Evolutionary conservation across 2,329 filamentous ascomycete genomes (phyloP).

Genomic region (Helminthosporium solani): DNA sequence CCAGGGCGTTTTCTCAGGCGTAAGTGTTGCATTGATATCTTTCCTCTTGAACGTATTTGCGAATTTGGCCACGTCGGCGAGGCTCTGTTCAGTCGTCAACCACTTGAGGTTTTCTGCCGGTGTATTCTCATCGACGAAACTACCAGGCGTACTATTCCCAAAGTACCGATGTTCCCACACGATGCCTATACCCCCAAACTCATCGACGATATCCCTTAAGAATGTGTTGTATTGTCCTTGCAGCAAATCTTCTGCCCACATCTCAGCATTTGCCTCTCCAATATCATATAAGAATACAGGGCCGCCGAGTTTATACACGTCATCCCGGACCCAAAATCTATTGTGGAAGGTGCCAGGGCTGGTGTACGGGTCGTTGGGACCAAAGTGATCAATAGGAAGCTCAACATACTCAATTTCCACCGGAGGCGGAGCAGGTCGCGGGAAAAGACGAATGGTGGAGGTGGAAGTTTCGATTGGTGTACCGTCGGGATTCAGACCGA

Average conservation of each 20-base stretch:
- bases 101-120: slow-evolving; percentile 37
- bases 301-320: slow-evolving; percentile 37
- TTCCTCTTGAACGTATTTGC: slow-evolving; percentile 42
- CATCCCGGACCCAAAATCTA: slow-evolving; percentile 40
- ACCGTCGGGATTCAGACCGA: slow-evolving; percentile 36
- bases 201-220: slow-evolving; percentile 39
- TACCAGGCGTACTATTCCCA: slow-evolving; percentile 41
- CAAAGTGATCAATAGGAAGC: slow-evolving; percentile 42
- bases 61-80: slow-evolving; percentile 45
- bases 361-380: slow-evolving; percentile 21
- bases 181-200: slow-evolving; percentile 42
- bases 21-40: slow-evolving; percentile 38
- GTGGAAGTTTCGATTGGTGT: slow-evolving; percentile 20
- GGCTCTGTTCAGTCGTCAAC: slow-evolving; percentile 44
- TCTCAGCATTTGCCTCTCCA: slow-evolving; percentile 36
- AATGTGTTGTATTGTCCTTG: slow-evolving; percentile 33
- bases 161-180: slow-evolving; percentile 46
- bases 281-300: slow-evolving; percentile 44
- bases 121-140: slow-evolving; percentile 31
- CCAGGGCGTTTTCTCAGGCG: slow-evolving; percentile 40
- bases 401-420: slow-evolving; percentile 37
- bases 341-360: slow-evolving; percentile 37
- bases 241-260: slow-evolving; percentile 26
- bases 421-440: background rate
- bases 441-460: slow-evolving; percentile 1